Evolutionary conservation across 2,329 filamentous ascomycete species (phyloP).

Genomic region (Chaetothyriales sp.): DNA sequence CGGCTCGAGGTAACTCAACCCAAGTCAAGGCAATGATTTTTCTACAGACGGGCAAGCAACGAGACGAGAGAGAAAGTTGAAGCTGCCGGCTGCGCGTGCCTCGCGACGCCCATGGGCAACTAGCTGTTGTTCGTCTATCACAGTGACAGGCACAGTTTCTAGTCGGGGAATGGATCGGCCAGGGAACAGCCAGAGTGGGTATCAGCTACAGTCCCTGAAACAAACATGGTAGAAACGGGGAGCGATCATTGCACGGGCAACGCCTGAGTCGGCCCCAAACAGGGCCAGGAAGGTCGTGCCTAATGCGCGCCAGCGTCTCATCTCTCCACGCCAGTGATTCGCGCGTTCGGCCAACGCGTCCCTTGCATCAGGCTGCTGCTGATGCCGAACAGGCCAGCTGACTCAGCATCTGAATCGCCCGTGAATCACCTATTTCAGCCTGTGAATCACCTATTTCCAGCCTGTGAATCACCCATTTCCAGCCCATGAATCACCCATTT

Average conservation of each 20-base stretch:
- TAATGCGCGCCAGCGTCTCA: background rate
- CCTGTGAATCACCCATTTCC: no score
- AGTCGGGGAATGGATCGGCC: background rate
- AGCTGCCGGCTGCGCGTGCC: background rate
- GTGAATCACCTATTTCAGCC: no score
- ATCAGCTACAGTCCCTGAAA: background rate
- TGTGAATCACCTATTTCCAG: no score
- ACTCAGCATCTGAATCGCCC: no score
- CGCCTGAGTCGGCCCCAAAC: background rate
- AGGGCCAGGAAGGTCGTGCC: background rate
- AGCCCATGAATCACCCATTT: no score
- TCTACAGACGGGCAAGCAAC: no score
- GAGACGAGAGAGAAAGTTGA: background rate
- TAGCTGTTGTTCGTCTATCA: background rate
- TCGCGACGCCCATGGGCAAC: background rate
- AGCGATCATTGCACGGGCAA: background rate
- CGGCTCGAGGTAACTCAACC: background rate
- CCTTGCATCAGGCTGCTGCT: background rate
- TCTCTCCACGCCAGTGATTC: background rate
- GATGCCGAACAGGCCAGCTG: no score
- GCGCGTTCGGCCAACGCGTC: background rate
- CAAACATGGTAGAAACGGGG: background rate
- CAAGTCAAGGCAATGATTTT: background rate
- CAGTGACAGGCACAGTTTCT: background rate
- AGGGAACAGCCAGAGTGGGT: no score